These are phyloP conservation scores for Colletotrichum musae DNA, from an alignment of 2,329 filamentous ascomycete species.

Conservation along the genomic window DNA sequence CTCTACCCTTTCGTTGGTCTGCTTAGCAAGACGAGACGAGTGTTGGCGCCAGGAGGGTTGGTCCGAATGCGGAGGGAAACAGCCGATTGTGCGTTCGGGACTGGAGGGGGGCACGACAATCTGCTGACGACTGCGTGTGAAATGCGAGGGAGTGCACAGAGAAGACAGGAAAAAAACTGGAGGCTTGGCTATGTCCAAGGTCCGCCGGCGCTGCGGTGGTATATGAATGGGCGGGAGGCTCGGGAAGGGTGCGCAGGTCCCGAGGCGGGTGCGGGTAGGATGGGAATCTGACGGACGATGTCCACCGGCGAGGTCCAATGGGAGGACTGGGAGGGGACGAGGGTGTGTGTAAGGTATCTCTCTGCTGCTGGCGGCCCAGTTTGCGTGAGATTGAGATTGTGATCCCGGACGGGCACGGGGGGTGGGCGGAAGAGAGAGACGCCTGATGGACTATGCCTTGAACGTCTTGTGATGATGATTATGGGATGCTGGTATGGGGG, in stretches of 20 bases:
- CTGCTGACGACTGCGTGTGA: conserved; percentile 18
- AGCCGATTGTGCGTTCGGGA: conserved; percentile 1
- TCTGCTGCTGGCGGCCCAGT: conserved; percentile 16
- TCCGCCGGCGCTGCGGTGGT: conserved; percentile 26
- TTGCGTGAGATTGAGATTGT: conserved; percentile 33
- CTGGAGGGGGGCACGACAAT: background rate
- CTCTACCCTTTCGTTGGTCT: no score
- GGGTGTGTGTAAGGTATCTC: conserved; percentile 1
- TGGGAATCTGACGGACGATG: conserved; percentile 23
- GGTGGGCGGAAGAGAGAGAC: conserved; percentile 2
- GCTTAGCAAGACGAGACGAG: background rate
- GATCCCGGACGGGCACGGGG: background rate
- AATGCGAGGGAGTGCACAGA: background rate
- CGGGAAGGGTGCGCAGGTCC: conserved; percentile 27
- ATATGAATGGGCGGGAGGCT: conserved; percentile 37
- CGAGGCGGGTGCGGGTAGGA: conserved; percentile 29
- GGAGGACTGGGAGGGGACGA: conserved; percentile 5
- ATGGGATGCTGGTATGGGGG: background rate
- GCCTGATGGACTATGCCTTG: conserved; percentile 11
- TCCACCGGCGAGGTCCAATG: conserved; percentile 17
- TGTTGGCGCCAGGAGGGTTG: background rate
- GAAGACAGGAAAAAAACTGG: conserved; percentile 12
- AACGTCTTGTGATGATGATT: background rate
- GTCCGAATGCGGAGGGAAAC: conserved; percentile 18
- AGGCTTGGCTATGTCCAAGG: conserved; percentile 28